A percentile compares a stretch with the other conserved stretches of the same genome.
phyloP scores from a whole-genome alignment of 2,329 filamentous ascomycete genomes.

The Neoscytalidium dimidiatum region DNA sequence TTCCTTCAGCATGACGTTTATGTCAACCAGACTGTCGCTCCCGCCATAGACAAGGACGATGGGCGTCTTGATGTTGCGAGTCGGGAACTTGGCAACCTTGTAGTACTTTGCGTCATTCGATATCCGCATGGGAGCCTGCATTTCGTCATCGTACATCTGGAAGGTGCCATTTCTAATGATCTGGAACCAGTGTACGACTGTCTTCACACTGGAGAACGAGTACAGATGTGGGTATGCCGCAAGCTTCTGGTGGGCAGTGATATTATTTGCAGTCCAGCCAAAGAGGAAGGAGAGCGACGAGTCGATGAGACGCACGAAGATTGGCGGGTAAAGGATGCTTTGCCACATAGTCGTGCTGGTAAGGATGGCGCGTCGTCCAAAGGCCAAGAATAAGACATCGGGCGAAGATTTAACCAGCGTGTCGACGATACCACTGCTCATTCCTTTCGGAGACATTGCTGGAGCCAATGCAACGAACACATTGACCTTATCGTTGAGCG shows the following conservation, averaged over 20 bases:
- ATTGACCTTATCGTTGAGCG: constrained; percentile 88
- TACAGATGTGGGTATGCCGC: constrained; percentile 95
- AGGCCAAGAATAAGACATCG: constrained; percentile 87
- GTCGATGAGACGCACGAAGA: constrained; percentile 89
- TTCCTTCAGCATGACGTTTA: constrained; percentile 87
- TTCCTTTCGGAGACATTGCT: constrained; percentile 91
- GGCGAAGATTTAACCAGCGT: constrained; percentile 92
- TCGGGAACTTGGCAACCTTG: constrained; percentile 95
- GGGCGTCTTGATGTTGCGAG: constrained; percentile 93
- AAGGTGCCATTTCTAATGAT: constrained; percentile 96
- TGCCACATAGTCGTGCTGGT: constrained; percentile 97
- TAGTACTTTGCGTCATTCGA: constrained; percentile 79
- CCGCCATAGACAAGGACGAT: constrained; percentile 93
- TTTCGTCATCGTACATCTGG: constrained; percentile 98
- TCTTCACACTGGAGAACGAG: constrained; percentile 95
- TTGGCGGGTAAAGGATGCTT: constrained; percentile 88
- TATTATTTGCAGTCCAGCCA: constrained; percentile 84
- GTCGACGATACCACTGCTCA: constrained; percentile 88
- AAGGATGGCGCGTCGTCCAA: constrained; percentile 87
- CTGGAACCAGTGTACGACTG: constrained; percentile 98
- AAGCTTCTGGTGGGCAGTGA: constrained; percentile 82
- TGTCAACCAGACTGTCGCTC: constrained; percentile 90
- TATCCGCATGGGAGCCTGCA: constrained; percentile 73
- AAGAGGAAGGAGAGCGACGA: constrained; percentile 80
- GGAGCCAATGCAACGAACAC: constrained; percentile 95